Percentiles rank a stretch among this genome's conserved stretches.
These are phyloP conservation scores for Pseudocercospora pini-densiflorae DNA, from an alignment of 2,329 filamentous ascomycete species.

Conservation along the genomic window DNA sequence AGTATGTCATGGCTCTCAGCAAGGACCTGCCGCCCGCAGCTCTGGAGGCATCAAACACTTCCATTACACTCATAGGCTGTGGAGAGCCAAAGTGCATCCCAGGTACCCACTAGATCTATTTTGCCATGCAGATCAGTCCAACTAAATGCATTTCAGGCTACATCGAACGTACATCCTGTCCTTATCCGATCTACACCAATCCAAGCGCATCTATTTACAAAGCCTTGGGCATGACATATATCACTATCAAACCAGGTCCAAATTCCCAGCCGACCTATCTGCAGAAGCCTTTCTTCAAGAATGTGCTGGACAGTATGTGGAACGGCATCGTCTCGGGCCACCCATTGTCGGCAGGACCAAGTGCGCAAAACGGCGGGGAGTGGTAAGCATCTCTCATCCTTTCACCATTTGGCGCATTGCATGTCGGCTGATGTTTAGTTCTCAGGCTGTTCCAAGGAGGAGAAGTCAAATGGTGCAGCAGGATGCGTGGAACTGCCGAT, in stretches of 20 bases:
- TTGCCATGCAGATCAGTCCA: background rate
- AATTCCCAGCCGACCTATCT: conserved; percentile 14
- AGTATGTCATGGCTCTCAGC: conserved; percentile 39
- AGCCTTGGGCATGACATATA: conserved; percentile 37
- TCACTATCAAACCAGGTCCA: conserved; percentile 25
- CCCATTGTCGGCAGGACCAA: conserved; percentile 33
- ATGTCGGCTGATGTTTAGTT: background rate
- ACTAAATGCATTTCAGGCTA: conserved; percentile 36
- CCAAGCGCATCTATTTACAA: conserved; percentile 37
- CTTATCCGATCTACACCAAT: conserved; percentile 41
- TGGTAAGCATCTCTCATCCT: conserved; percentile 20
- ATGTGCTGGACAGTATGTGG: conserved; percentile 29
- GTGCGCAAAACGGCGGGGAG: conserved; percentile 42
- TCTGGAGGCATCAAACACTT: conserved; percentile 31
- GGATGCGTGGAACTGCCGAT: conserved; percentile 43
- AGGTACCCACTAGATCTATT: background rate
- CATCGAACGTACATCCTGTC: conserved; percentile 34
- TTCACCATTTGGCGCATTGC: background rate
- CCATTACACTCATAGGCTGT: conserved; percentile 42
- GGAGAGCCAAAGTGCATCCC: conserved; percentile 38
- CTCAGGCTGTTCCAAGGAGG: conserved; percentile 39
- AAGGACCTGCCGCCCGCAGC: conserved; percentile 30
- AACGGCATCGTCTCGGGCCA: conserved; percentile 30
- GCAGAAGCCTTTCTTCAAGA: conserved; percentile 28
- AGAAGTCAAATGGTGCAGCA: conserved; percentile 39